phyloP scores from a whole-genome alignment of 495 filamentous ascomycete species.

The Talaromyces wortmannii region DNA sequence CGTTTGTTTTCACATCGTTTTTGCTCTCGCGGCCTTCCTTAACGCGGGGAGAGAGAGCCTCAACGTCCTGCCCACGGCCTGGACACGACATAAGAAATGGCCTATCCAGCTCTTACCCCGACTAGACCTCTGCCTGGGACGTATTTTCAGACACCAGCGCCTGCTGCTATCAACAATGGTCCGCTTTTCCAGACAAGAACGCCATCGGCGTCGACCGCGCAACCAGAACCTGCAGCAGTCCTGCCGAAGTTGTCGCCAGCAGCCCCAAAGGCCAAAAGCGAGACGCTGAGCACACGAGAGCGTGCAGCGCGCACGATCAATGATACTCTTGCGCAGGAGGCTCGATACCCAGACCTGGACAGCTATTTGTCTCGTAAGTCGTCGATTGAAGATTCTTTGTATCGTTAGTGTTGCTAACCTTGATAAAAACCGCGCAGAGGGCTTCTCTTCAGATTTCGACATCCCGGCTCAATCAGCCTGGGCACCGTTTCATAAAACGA shows the following conservation, averaged over 20 bases:
- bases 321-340: slow-evolving; percentile 63
- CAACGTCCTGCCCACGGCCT: slow-evolving; percentile 16
- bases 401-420: neutral
- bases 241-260: slow-evolving; percentile 31
- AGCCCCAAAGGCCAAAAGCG: slow-evolving; percentile 24
- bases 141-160: slow-evolving; percentile 65
- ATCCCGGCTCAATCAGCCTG: slow-evolving; percentile 58
- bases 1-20: slow-evolving; percentile 3
- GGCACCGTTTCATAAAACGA: slow-evolving; percentile 80
- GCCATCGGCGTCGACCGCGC: slow-evolving; percentile 18
- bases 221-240: slow-evolving; percentile 12
- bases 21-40: slow-evolving; percentile 7
- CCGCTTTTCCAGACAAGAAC: slow-evolving; percentile 13
- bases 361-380: slow-evolving; percentile 74
- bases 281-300: slow-evolving; percentile 56
- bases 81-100: slow-evolving; percentile 36
- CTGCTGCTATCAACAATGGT: slow-evolving; percentile 20
- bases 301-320: slow-evolving; percentile 83
- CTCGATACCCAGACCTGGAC: slow-evolving; percentile 83
- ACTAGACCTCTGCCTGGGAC: slow-evolving; percentile 64
- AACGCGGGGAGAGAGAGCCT: slow-evolving; percentile 5
- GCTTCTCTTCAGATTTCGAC: slow-evolving; percentile 88
- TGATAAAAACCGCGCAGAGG: slow-evolving; percentile 43
- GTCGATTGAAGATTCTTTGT: slow-evolving; percentile 22
- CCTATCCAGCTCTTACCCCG: slow-evolving; percentile 58